A percentile compares a stretch with the other conserved stretches of the same genome.
Evolutionary conservation across 306 rosid species (phyloP).

Genomic region (Prunus dulcis): DNA sequence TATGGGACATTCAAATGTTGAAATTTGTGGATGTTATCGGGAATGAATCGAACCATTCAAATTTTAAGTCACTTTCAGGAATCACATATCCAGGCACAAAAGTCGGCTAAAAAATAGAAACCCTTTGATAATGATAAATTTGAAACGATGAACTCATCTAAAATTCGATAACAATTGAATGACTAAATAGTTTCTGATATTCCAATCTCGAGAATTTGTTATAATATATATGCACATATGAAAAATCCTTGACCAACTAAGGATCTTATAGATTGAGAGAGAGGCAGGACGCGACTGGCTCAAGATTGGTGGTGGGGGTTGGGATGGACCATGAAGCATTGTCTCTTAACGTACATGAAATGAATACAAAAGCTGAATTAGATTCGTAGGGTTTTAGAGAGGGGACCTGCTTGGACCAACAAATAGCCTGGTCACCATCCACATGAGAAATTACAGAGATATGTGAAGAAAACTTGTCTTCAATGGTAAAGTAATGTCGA

Average conservation of each 20-base stretch:
- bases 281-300: slow-evolving; percentile 1
- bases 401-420: slow-evolving; percentile 36
- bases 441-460: slow-evolving; percentile 38
- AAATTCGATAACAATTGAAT: neutral
- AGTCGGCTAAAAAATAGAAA: neutral
- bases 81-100: neutral
- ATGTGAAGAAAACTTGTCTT: slow-evolving; percentile 31
- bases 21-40: neutral
- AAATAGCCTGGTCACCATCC: slow-evolving; percentile 31
- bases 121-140: too few species aligned
- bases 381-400: slow-evolving; percentile 24
- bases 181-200: too few species aligned
- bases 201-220: neutral
- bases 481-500: slow-evolving; percentile 35
- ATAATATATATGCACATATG: neutral
- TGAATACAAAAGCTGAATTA: slow-evolving; percentile 21
- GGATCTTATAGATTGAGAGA: neutral
- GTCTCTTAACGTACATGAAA: slow-evolving; percentile 21
- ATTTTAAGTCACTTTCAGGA: neutral
- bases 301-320: slow-evolving; percentile 24
- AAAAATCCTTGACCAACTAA: neutral
- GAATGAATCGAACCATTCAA: neutral
- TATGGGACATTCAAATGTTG: neutral
- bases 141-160: neutral
- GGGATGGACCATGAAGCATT: slow-evolving; percentile 31